Conservation (phyloP, 139 green algal genomes). For the Auxenochlorella protothecoides region DNA sequence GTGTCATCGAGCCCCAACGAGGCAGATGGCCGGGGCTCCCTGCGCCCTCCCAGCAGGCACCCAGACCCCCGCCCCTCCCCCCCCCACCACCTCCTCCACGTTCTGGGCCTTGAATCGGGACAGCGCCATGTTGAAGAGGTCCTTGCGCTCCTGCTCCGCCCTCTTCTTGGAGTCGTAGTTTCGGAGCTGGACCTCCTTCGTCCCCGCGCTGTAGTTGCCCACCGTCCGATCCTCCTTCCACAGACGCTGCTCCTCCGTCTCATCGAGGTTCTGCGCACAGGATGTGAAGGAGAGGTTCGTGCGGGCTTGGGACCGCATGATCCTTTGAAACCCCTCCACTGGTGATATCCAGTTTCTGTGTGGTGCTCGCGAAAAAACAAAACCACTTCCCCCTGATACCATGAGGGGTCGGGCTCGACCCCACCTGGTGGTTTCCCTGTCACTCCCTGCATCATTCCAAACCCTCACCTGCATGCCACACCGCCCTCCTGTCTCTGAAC, state of each 20-base stretch:
- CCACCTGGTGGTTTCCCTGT: no score
- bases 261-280: slow-evolving; percentile 33
- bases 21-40: background rate
- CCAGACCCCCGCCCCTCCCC: background rate
- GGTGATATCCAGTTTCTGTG: no score
- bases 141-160: slow-evolving; percentile 63
- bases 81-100: slow-evolving; percentile 44
- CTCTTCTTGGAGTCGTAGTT: slow-evolving; percentile 88
- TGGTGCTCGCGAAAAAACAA: no score
- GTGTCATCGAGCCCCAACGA: background rate
- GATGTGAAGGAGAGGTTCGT: no score
- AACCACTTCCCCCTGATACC: no score
- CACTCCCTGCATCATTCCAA: no score
- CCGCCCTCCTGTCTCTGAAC: no score
- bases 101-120: slow-evolving; percentile 67
- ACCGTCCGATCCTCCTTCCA: slow-evolving; percentile 69
- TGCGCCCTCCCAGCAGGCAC: background rate
- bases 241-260: slow-evolving; percentile 46
- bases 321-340: no score
- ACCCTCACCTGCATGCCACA: no score
- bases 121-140: slow-evolving; percentile 84
- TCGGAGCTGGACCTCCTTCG: slow-evolving; percentile 74
- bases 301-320: no score
- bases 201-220: slow-evolving; percentile 91
- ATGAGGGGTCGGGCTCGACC: no score